These are phyloP conservation scores for Leishmania amazonensis DNA, from an alignment of 208 protist species.

Conservation along the genomic window DNA sequence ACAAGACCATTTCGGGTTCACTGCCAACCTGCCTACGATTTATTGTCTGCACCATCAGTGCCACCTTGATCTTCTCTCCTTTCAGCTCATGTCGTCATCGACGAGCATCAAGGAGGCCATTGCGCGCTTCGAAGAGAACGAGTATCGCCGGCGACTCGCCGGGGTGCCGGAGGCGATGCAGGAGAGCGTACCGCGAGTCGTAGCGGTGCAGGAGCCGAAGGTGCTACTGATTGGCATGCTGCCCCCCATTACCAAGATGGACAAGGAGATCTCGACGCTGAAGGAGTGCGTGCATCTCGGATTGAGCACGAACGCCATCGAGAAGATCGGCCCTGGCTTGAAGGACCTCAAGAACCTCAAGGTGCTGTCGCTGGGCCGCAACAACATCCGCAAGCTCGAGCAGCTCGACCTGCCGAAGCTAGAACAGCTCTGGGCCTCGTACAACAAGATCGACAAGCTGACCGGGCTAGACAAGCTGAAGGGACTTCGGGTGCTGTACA, in stretches of 20 bases:
- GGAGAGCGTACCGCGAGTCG: conserved; percentile 61
- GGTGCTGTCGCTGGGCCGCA: conserved; percentile 94
- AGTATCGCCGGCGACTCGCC: conserved; percentile 60
- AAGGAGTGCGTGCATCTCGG: conserved; percentile 90
- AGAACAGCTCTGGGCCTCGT: conserved; percentile 96
- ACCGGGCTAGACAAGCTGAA: conserved; percentile 94
- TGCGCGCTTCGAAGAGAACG: conserved; percentile 71
- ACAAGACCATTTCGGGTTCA: background rate
- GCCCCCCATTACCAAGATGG: conserved; percentile 95
- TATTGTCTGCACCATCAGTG: background rate
- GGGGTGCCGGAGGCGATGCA: conserved; percentile 52
- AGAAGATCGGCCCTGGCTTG: conserved; percentile 93
- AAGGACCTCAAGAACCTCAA: conserved; percentile 93
- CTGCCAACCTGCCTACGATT: background rate
- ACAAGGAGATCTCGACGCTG: conserved; percentile 88
- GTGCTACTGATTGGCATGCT: conserved; percentile 90
- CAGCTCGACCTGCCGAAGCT: conserved; percentile 94
- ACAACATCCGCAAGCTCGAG: conserved; percentile 96
- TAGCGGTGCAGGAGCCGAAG: conserved; percentile 78
- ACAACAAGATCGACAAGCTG: conserved; percentile 96
- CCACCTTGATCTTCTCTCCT: background rate
- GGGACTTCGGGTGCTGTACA: conserved; percentile 92
- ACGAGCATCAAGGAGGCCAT: conserved; percentile 88
- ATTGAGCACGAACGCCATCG: conserved; percentile 95
- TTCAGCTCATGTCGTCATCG: conserved; percentile 37